Percentiles rank a stretch among this genome's conserved stretches.
phyloP scores from a whole-genome alignment of 768 basidiomycete species.

The Mrakia gelida region DNA sequence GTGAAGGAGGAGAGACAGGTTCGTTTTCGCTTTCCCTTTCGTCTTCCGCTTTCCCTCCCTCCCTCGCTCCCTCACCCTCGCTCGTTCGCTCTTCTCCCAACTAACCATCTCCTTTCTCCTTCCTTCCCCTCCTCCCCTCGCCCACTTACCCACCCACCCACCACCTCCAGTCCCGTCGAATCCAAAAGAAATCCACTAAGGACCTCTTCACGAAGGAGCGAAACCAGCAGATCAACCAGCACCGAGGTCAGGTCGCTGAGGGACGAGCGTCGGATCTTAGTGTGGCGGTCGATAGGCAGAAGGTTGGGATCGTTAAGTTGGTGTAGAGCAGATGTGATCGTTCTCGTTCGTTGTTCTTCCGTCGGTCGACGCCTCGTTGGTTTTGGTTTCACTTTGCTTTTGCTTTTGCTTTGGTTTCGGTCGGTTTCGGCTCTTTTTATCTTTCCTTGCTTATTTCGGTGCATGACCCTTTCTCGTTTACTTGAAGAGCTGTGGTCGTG shows the following conservation, averaged over 20 bases:
- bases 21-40: constrained; percentile 20
- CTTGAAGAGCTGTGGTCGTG: no score
- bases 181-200: constrained; percentile 49
- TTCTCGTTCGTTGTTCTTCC: not conserved
- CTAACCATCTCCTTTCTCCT: not conserved
- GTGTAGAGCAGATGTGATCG: no score
- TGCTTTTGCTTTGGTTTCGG: not conserved
- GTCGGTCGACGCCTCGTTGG: not conserved
- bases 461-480: no score
- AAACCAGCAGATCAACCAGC: constrained; percentile 45
- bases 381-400: not conserved
- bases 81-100: not conserved
- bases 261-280: constrained; percentile 43
- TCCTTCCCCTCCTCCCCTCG: not conserved
- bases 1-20: constrained; percentile 49
- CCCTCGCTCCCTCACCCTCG: not conserved
- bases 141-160: not conserved
- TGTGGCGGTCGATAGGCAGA: constrained; percentile 31
- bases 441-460: no score
- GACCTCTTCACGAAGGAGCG: constrained; percentile 47
- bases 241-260: constrained; percentile 41
- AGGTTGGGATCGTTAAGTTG: constrained; percentile 23
- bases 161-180: constrained; percentile 42
- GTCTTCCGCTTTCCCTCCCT: not conserved
- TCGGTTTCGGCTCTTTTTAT: not conserved